Evolutionary conservation across 2,329 filamentous ascomycete genomes (phyloP), one percentile per base, ranked within the genome.

Genomic region (Fusarium longipes): DNA sequence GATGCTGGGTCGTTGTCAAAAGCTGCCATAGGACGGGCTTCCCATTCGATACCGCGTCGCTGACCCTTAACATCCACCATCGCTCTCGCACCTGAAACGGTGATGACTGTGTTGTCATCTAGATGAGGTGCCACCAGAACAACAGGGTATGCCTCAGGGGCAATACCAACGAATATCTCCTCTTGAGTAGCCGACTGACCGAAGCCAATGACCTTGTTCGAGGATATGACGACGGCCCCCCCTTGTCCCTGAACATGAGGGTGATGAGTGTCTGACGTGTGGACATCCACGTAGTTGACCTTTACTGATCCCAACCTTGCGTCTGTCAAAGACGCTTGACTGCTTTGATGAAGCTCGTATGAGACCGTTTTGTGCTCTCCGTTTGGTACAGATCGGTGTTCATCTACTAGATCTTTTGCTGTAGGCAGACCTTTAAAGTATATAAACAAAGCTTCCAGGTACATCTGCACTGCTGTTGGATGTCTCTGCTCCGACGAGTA

Each of bases 101-200:
- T 61, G 7, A 79, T 68, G 8, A 70, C 70, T 8, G 75, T 68
- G n/a, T 68, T 56, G 33, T 74, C 55, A 12, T 39, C 33, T 14
- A 78, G 57, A 11, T 73, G 74, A 15, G 75, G 76, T 6, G 76
- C 76, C 7, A 78, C 57, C 2, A 79, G 67, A 3, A 79, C 77
- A 8, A 76, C 74, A 1, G 77, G 73, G 52, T 75, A 79, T 2
- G 70, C 71, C 61, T 79, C 77, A 2, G 77, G 77, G 12, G 73
- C 72, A 38, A 76, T 75, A 1, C 75, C 77, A 17, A 77, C 72
- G 49, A 75, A 77, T 8, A 78, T 56, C 39, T 79, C 77, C 54
- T 79, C 77, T 36, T 79, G 77, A 1, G 77, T 79, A 6, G 76
- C 77, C 6, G 76, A 77, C 62, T 77, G 71, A 1, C 77, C 77